These are phyloP conservation scores for Elsinoe ampelina DNA, from an alignment of 2,329 filamentous ascomycete genomes.

Conservation along the genomic window DNA sequence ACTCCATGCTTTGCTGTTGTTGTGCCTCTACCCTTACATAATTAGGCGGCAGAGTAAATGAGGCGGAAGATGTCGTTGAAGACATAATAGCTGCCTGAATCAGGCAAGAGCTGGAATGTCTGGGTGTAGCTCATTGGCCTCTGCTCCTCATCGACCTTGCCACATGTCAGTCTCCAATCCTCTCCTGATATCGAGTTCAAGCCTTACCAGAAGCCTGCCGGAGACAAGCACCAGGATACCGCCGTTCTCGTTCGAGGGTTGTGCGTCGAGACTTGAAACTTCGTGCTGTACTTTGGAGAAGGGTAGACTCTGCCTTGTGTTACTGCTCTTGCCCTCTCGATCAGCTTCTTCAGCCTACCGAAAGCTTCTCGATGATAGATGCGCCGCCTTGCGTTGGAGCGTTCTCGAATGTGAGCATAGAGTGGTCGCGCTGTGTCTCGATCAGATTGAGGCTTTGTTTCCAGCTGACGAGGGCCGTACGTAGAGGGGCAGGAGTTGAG, in stretches of 20 bases:
- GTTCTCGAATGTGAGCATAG: conserved; percentile 91
- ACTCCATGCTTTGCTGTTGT: neutral
- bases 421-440: conserved; percentile 57
- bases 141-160: conserved; percentile 73
- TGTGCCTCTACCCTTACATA: neutral
- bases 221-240: conserved; percentile 82
- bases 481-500: conserved; percentile 61
- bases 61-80: conserved; percentile 95
- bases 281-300: conserved; percentile 76
- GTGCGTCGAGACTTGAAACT: conserved; percentile 69
- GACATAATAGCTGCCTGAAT: conserved; percentile 69
- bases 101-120: conserved; percentile 72
- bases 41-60: conserved; percentile 48
- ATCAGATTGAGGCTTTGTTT: neutral
- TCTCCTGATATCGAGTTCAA: neutral
- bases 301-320: conserved; percentile 52
- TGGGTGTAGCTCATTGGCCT: conserved; percentile 87
- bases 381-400: conserved; percentile 53
- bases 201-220: conserved; percentile 67
- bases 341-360: conserved; percentile 47
- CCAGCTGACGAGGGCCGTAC: conserved; percentile 44
- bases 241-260: conserved; percentile 59
- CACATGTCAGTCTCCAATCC: neutral
- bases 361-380: conserved; percentile 70
- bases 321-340: conserved; percentile 67